Conservation (phyloP, 805 yeast genomes). For the Saccharomycopsis javanensis region DNA sequence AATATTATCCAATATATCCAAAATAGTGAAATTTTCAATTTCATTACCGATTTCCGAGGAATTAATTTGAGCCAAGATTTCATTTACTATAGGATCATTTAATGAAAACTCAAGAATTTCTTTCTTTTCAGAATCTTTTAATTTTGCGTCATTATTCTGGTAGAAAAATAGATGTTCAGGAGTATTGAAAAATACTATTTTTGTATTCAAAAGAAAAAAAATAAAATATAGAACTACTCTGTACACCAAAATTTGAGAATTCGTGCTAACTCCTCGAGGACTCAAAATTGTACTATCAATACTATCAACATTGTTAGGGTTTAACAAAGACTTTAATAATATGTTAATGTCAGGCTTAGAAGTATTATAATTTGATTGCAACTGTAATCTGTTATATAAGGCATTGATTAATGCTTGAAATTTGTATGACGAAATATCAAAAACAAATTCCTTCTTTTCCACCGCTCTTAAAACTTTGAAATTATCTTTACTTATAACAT, state of each 20-base stretch:
- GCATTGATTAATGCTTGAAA: slow-evolving; percentile 16
- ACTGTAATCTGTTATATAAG: slow-evolving; percentile 1
- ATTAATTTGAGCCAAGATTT: background rate
- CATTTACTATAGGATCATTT: background rate
- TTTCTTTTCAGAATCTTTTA: background rate
- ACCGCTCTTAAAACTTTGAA: slow-evolving; percentile 5
- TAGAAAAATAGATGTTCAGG: slow-evolving; percentile 15
- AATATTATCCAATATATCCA: slow-evolving; percentile 11
- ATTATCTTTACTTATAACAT: slow-evolving; percentile 4
- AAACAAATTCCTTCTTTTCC: slow-evolving; percentile 7
- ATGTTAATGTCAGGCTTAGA: background rate
- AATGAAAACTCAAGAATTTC: background rate
- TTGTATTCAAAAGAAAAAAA: slow-evolving; percentile 3
- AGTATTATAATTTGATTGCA: background rate
- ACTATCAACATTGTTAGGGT: background rate
- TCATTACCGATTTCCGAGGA: background rate
- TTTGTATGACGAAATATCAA: slow-evolving; percentile 13
- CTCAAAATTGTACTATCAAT: background rate
- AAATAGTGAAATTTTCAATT: slow-evolving; percentile 1
- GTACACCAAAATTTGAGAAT: background rate
- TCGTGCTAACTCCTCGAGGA: background rate
- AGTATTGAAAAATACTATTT: slow-evolving; percentile 8
- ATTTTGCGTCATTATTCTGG: background rate
- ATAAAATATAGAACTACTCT: slow-evolving; percentile 8
- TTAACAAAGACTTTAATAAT: background rate